phyloP scores from a whole-genome alignment of 306 rosid species.

The Fragaria ananassa region DNA sequence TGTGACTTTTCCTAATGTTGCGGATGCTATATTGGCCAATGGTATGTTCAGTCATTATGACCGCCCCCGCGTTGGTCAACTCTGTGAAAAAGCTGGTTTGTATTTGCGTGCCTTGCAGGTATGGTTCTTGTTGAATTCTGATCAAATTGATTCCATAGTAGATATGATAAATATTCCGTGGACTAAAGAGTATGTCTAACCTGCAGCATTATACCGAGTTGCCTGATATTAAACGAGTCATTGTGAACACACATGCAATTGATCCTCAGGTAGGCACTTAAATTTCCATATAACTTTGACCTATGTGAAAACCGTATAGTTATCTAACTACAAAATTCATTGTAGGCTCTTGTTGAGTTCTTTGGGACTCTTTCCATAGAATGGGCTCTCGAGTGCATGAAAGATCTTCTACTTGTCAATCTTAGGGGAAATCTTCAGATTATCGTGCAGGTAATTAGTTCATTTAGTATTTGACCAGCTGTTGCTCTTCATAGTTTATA shows the following conservation, averaged over 20 bases:
- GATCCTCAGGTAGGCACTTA: conserved; percentile 78
- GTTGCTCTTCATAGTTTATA: conserved; percentile 9
- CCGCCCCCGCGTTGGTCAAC: conserved; percentile 93
- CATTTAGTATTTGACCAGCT: neutral
- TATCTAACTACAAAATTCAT: conserved; percentile 24
- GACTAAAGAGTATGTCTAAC: conserved; percentile 22
- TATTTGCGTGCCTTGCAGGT: conserved; percentile 92
- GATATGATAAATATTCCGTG: conserved; percentile 14
- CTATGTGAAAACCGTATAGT: conserved; percentile 3
- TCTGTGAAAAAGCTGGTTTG: conserved; percentile 96
- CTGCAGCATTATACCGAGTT: conserved; percentile 93
- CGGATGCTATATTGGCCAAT: conserved; percentile 96
- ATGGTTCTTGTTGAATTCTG: conserved; percentile 27
- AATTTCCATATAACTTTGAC: conserved; percentile 20
- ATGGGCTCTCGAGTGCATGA: conserved; percentile 99
- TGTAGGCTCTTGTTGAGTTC: conserved; percentile 93
- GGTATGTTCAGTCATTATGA: conserved; percentile 99
- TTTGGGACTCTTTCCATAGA: conserved; percentile 90
- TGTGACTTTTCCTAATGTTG: conserved; percentile 94
- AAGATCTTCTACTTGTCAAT: conserved; percentile 92
- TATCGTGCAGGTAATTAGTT: conserved; percentile 75
- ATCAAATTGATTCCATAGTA: neutral
- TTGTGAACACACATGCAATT: conserved; percentile 97
- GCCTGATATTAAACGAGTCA: conserved; percentile 94
- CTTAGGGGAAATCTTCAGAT: conserved; percentile 98